A percentile compares a stretch with the other conserved stretches of the same genome.
Conservation (phyloP, 331 rosid genomes). For the Acacia concinna region DNA sequence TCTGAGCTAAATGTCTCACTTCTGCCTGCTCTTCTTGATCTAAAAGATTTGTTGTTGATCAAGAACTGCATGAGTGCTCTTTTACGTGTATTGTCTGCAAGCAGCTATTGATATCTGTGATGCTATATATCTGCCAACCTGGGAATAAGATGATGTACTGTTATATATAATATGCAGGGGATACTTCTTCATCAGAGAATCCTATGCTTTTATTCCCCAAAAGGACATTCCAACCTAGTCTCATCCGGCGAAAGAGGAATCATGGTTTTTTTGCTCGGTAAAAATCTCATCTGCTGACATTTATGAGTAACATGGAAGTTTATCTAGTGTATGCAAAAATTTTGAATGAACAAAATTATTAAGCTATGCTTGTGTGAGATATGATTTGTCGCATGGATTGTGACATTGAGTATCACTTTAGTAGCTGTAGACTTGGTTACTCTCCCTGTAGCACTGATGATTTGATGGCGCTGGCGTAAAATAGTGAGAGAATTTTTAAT, state of each 20-base stretch:
- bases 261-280: conserved; percentile 97
- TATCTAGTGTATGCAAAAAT: background rate
- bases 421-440: background rate
- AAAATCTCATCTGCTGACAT: conserved; percentile 20
- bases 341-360: background rate
- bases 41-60: background rate
- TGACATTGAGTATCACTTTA: background rate
- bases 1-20: background rate
- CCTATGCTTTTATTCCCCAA: conserved; percentile 82
- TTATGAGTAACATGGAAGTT: background rate
- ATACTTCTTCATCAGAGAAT: conserved; percentile 59
- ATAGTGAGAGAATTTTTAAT: background rate
- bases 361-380: background rate
- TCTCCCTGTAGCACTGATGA: background rate
- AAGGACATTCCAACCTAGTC: conserved; percentile 90
- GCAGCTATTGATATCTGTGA: background rate
- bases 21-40: background rate
- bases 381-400: background rate
- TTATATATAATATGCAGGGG: conserved; percentile 39
- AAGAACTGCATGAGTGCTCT: background rate
- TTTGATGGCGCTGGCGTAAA: background rate
- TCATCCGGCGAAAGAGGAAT: conserved; percentile 73
- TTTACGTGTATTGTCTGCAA: background rate
- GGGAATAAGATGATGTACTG: too few species aligned
- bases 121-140: background rate